Conservation (phyloP, 2,329 filamentous ascomycete species). For the Exserohilum rostratum region DNA sequence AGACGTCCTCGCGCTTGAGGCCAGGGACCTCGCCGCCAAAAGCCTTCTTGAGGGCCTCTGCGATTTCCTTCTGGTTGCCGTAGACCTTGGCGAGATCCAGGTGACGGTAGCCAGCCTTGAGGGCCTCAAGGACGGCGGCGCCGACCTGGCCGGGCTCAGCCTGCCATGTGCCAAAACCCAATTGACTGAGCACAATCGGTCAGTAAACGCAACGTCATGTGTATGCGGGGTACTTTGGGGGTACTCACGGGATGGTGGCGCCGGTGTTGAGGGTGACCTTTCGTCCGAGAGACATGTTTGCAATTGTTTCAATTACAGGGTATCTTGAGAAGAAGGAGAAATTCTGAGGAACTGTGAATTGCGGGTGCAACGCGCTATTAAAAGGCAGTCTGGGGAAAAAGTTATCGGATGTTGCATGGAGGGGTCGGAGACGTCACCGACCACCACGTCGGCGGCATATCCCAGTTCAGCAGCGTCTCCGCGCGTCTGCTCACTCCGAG, state of each 20-base stretch:
- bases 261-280: conserved; percentile 67
- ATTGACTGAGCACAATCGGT: conserved; percentile 64
- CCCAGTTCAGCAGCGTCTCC: conserved; percentile 14
- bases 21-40: conserved; percentile 56
- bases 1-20: conserved; percentile 48
- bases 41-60: conserved; percentile 34
- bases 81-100: conserved; percentile 41
- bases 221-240: conserved; percentile 63
- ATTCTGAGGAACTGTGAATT: background rate
- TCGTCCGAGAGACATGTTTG: conserved; percentile 40
- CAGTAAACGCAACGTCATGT: conserved; percentile 44
- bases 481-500: conserved; percentile 6
- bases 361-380: conserved; percentile 6
- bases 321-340: conserved; percentile 8
- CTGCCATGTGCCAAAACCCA: conserved; percentile 44
- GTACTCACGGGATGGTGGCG: conserved; percentile 76
- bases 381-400: conserved; percentile 16
- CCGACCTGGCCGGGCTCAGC: conserved; percentile 47
- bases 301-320: conserved; percentile 4
- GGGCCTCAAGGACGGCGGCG: conserved; percentile 47
- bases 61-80: conserved; percentile 41
- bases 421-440: conserved; percentile 30
- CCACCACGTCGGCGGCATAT: conserved; percentile 21
- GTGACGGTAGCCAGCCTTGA: conserved; percentile 41
- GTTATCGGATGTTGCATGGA: conserved; percentile 22